Conservation (phyloP, 352 stramenopile genomes). For the Pythium apleroticum region DNA sequence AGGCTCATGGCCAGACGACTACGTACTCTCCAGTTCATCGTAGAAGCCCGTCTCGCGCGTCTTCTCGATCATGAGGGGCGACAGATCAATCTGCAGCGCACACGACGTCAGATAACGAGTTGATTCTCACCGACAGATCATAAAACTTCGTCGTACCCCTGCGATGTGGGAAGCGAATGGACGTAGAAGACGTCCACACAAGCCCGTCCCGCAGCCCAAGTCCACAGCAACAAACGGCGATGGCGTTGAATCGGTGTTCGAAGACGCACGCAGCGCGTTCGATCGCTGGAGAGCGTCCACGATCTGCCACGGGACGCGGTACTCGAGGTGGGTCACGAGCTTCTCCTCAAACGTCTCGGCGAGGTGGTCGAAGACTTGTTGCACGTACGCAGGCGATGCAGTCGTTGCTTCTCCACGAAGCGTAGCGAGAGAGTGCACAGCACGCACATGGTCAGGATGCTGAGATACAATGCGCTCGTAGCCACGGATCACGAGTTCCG, state of each 20-base stretch:
- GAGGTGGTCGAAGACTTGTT: constrained; percentile 77
- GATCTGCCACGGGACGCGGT: constrained; percentile 79
- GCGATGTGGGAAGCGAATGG: constrained; percentile 54
- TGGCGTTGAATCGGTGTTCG: background rate
- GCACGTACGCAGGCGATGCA: constrained; percentile 64
- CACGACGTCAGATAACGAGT: background rate
- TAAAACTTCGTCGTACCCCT: constrained; percentile 35
- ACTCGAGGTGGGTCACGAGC: constrained; percentile 74
- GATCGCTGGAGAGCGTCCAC: constrained; percentile 56
- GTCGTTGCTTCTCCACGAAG: constrained; percentile 49
- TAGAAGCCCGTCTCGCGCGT: constrained; percentile 59
- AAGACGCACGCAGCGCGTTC: constrained; percentile 31
- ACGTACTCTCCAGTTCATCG: constrained; percentile 70
- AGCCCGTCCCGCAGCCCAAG: constrained; percentile 73
- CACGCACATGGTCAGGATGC: constrained; percentile 47
- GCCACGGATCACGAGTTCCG: constrained; percentile 44
- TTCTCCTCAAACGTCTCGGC: constrained; percentile 83
- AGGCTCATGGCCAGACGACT: background rate
- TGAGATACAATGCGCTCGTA: constrained; percentile 47
- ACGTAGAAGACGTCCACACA: constrained; percentile 68
- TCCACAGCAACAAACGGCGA: constrained; percentile 47
- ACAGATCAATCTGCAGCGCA: constrained; percentile 67
- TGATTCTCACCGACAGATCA: too few relatives aligned
- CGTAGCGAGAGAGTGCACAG: constrained; percentile 64
- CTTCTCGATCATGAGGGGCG: constrained; percentile 81